These are phyloP conservation scores for Stevia rebaudiana DNA, from an alignment of 140 eudicot species.

Conservation along the genomic window DNA sequence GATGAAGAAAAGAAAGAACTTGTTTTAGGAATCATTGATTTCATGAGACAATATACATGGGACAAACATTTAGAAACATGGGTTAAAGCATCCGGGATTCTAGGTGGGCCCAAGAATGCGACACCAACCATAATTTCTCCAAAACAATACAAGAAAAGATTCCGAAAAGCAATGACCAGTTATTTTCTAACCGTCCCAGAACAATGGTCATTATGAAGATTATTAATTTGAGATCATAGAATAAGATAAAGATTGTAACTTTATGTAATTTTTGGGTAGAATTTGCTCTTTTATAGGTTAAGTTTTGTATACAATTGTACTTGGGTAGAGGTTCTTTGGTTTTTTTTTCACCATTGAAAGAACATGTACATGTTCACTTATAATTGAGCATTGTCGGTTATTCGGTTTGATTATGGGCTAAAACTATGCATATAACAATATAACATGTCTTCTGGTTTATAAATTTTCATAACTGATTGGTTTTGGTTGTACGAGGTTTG, in stretches of 20 bases:
- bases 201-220: constrained; percentile 67
- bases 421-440: background rate
- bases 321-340: background rate
- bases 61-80: constrained; percentile 97
- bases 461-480: background rate
- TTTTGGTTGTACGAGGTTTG: background rate
- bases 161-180: constrained; percentile 95
- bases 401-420: too few species aligned
- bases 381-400: too few species aligned
- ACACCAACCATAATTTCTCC: constrained; percentile 92
- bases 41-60: constrained; percentile 97
- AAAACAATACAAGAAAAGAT: constrained; percentile 87
- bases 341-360: constrained; percentile 8
- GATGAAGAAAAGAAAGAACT: constrained; percentile 80
- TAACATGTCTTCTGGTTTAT: too few species aligned
- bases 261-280: constrained; percentile 12
- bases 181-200: constrained; percentile 89
- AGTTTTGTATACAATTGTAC: constrained; percentile 25
- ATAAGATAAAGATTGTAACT: constrained; percentile 5
- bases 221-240: background rate
- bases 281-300: constrained; percentile 16
- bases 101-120: constrained; percentile 90
- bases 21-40: constrained; percentile 90
- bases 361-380: constrained; percentile 15
- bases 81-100: constrained; percentile 95